A percentile compares a stretch with the other conserved stretches of the same genome.
Conservation (phyloP, 148 eudicot species). For the Rhododendron williamsianum region DNA sequence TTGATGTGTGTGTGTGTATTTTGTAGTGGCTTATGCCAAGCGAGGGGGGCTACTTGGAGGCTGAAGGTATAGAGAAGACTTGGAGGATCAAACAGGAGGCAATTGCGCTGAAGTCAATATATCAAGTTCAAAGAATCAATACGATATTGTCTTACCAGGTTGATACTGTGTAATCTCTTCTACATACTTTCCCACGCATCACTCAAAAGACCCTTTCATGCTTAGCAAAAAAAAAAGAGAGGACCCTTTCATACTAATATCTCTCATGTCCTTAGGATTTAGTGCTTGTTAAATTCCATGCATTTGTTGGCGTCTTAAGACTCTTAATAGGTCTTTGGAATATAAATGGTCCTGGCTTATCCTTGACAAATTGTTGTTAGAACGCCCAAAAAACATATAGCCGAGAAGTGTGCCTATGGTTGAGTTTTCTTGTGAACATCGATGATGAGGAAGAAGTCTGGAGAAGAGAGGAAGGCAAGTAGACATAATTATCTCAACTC, state of each 20-base stretch:
- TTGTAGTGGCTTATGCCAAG: constrained; percentile 83
- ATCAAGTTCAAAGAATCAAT: constrained; percentile 53
- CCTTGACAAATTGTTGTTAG: too few relatives aligned
- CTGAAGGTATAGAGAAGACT: constrained; percentile 87
- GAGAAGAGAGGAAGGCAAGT: too few relatives aligned
- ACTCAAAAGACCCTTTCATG: too few relatives aligned
- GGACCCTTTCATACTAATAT: not conserved
- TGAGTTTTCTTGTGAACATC: too few relatives aligned
- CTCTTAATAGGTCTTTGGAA: too few relatives aligned
- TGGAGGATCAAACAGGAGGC: constrained; percentile 61
- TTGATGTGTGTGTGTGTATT: constrained; percentile 1
- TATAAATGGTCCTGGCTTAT: too few relatives aligned
- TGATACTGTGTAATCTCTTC: not conserved
- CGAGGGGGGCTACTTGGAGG: constrained; percentile 64
- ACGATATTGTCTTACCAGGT: constrained; percentile 92
- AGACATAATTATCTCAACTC: too few relatives aligned
- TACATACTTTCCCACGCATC: not conserved
- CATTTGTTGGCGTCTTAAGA: not conserved
- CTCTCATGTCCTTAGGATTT: not conserved
- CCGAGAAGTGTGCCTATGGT: too few relatives aligned
- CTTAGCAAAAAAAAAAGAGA: too few relatives aligned
- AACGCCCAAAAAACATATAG: too few relatives aligned
- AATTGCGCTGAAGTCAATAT: constrained; percentile 71
- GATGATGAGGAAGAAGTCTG: too few relatives aligned
- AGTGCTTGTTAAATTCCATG: not conserved